These are phyloP conservation scores for Arthrobotrys sinensis DNA, from an alignment of 2,329 filamentous ascomycete species.

Conservation along the genomic window DNA sequence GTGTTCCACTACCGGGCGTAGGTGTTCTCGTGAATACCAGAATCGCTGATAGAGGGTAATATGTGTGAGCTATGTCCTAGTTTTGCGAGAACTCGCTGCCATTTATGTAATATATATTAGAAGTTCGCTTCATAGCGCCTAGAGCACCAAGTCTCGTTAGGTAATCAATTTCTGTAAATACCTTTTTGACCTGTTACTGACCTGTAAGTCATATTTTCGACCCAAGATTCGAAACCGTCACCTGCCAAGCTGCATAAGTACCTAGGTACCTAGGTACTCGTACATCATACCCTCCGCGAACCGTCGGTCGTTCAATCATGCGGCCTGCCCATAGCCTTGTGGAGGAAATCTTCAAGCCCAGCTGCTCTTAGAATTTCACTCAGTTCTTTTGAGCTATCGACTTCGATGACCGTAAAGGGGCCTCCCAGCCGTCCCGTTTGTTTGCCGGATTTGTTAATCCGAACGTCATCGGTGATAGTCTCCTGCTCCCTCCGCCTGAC, in stretches of 20 bases:
- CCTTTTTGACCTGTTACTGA: background rate
- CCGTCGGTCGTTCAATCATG: conserved; percentile 13
- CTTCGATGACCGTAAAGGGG: conserved; percentile 41
- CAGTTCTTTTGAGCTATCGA: conserved; percentile 52
- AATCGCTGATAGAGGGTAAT: background rate
- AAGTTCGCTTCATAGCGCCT: background rate
- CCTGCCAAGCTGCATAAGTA: conserved; percentile 2
- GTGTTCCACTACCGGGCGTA: background rate
- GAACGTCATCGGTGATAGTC: background rate
- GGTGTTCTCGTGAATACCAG: conserved; percentile 35
- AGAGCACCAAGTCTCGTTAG: background rate
- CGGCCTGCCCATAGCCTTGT: conserved; percentile 42
- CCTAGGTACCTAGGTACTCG: background rate
- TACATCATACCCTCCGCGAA: conserved; percentile 3
- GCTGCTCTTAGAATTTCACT: conserved; percentile 44
- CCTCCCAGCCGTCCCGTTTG: conserved; percentile 29
- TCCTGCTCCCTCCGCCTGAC: conserved; percentile 42
- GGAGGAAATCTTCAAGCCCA: conserved; percentile 51
- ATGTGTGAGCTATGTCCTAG: background rate
- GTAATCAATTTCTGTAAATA: background rate
- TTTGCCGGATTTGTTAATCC: background rate
- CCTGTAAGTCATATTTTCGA: background rate
- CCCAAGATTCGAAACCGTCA: background rate
- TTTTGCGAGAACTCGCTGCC: background rate
- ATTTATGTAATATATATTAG: background rate